phyloP scores from a whole-genome alignment of 768 basidiomycete genomes.

The Pseudohyphozyma bogoriensis region DNA sequence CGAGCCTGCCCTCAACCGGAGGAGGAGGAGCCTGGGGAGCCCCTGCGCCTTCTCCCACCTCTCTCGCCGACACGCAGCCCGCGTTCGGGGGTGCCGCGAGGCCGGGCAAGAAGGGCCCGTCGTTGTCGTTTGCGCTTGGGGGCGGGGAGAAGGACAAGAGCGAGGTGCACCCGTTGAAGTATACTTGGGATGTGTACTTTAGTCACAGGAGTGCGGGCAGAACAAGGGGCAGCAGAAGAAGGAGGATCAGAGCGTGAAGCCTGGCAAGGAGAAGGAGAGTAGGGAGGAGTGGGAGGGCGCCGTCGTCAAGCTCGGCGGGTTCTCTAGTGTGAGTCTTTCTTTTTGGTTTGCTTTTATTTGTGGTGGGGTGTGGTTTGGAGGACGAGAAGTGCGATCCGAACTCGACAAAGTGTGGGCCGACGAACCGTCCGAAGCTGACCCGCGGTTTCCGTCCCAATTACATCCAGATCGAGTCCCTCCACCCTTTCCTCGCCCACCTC shows the following conservation, averaged over 20 bases:
- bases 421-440: too few relatives aligned
- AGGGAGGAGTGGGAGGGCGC: slow-evolving; percentile 24
- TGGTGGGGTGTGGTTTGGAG: too few relatives aligned
- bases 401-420: too few relatives aligned
- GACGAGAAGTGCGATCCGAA: too few relatives aligned
- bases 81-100: background rate
- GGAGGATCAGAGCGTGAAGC: slow-evolving; percentile 4
- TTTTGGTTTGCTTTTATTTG: background rate
- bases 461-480: slow-evolving; percentile 79
- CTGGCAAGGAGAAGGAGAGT: slow-evolving; percentile 16
- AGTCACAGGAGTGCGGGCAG: slow-evolving; percentile 9
- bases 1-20: background rate
- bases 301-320: slow-evolving; percentile 22
- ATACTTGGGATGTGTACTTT: slow-evolving; percentile 26
- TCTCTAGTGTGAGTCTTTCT: slow-evolving; percentile 12
- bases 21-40: background rate
- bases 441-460: background rate
- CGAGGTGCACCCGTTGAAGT: slow-evolving; percentile 23
- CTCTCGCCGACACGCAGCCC: background rate
- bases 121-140: slow-evolving; percentile 8
- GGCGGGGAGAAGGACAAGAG: background rate
- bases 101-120: slow-evolving; percentile 7
- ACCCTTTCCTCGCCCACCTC: slow-evolving; percentile 87
- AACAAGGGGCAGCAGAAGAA: slow-evolving; percentile 12
- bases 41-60: background rate